These are phyloP conservation scores for Pleurotus sapidus DNA, from an alignment of 768 basidiomycete species.

Conservation along the genomic window DNA sequence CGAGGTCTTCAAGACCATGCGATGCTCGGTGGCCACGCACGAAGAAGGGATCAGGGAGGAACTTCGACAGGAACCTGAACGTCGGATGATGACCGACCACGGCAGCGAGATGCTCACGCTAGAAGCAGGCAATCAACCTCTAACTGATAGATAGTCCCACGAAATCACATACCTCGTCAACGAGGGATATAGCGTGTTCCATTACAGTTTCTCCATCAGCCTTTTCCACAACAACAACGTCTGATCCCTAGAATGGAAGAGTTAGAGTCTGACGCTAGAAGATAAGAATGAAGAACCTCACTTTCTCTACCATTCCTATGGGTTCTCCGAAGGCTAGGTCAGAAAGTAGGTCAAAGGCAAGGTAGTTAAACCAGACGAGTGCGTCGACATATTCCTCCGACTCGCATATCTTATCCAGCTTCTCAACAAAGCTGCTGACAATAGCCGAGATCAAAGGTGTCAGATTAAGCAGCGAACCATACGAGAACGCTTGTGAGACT, in stretches of 20 bases:
- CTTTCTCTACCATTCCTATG: conserved; percentile 25
- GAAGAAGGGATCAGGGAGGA: conserved; percentile 21
- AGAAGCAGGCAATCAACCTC: background rate
- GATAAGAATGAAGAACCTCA: conserved; percentile 2
- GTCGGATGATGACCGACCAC: conserved; percentile 20
- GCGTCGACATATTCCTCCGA: conserved; percentile 17
- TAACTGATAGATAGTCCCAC: too few species aligned
- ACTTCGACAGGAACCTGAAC: conserved; percentile 12
- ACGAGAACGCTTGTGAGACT: conserved; percentile 26
- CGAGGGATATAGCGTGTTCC: conserved; percentile 20
- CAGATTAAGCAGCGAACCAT: conserved; percentile 15
- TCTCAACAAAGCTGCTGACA: conserved; percentile 13
- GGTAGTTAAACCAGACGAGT: conserved; percentile 28
- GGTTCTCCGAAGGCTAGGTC: conserved; percentile 29
- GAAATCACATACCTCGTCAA: conserved; percentile 20
- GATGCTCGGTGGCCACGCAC: conserved; percentile 16
- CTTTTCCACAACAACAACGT: conserved; percentile 16
- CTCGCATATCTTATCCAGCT: conserved; percentile 17
- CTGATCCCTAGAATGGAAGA: conserved; percentile 15
- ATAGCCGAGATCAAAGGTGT: conserved; percentile 14
- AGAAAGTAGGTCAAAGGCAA: conserved; percentile 28
- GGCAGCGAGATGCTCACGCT: conserved; percentile 25
- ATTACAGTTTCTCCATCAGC: conserved; percentile 11
- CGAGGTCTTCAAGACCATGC: conserved; percentile 16
- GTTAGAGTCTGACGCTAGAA: background rate